Conservation (phyloP, 164 flowering plant species). For the Hamamelis virginiana region DNA sequence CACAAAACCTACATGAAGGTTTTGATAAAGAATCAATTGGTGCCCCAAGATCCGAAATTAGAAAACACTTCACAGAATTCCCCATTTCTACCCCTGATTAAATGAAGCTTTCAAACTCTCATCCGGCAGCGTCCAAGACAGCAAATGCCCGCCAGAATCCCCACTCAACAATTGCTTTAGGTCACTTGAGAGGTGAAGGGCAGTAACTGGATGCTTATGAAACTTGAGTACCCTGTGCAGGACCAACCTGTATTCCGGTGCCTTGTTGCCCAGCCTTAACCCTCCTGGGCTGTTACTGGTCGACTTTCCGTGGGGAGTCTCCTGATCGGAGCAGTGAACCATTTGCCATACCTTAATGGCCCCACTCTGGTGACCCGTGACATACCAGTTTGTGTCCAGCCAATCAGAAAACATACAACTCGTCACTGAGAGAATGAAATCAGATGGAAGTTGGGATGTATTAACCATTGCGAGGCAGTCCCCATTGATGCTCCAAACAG, state of each 20-base stretch:
- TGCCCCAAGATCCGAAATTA: slow-evolving; percentile 5
- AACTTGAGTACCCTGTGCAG: slow-evolving; percentile 81
- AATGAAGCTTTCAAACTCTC: slow-evolving; percentile 61
- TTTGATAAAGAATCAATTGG: slow-evolving; percentile 9
- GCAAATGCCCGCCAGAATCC: slow-evolving; percentile 80
- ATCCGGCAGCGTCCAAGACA: slow-evolving; percentile 87
- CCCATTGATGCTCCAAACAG: slow-evolving; percentile 95
- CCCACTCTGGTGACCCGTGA: slow-evolving; percentile 97
- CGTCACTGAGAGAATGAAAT: slow-evolving; percentile 76
- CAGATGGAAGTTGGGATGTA: slow-evolving; percentile 95
- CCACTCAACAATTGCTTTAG: slow-evolving; percentile 89
- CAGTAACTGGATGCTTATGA: slow-evolving; percentile 87
- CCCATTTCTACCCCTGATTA: slow-evolving; percentile 47
- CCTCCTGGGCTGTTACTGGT: slow-evolving; percentile 35
- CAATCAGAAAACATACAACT: slow-evolving; percentile 86
- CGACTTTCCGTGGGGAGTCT: slow-evolving; percentile 38
- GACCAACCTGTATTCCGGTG: slow-evolving; percentile 77
- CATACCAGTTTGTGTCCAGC: slow-evolving; percentile 86
- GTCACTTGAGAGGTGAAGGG: slow-evolving; percentile 75
- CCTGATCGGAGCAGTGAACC: slow-evolving; percentile 70
- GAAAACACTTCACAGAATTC: neutral
- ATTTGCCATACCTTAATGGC: slow-evolving; percentile 95
- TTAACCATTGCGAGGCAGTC: slow-evolving; percentile 87
- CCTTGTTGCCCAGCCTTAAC: slow-evolving; percentile 38
- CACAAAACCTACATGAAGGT: slow-evolving; percentile 10